Evolutionary conservation across 1,284 basidiomycete genomes (phyloP), one percentile per base, ranked within the genome.

Genomic region (Irpex rosettiformis): DNA sequence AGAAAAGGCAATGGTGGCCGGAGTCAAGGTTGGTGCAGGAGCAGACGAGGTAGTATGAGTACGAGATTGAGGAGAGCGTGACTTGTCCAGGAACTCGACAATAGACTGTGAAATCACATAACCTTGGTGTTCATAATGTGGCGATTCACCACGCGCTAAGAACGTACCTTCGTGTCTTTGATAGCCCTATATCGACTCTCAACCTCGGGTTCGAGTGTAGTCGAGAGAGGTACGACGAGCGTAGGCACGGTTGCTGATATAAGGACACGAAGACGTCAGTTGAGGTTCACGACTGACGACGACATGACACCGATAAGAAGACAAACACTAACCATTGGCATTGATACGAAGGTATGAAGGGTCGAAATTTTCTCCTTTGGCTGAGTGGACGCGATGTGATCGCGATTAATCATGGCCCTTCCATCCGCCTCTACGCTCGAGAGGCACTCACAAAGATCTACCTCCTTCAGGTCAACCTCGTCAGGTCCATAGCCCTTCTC

Each of bases 151-250:
- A 53, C 52, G 45, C 28, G 58, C 48, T 47, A 21, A 22, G 18
- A 27, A 69, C 78, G 55, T 57, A 89, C 91, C 75, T 86, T 88
- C 22, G 85, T 84, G 64, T 93, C 90, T 30, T 85, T 84, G 57
- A 95, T 73, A 4, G 91, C 88, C 65, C 91, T 88, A 76, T 91
- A 96, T 51, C 90, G 82, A 65, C 85, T 90, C 64, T 91, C 90
- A 30, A 87, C 81, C 42, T 89, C 90, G 3, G 83, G 76, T 3
- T 80, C 77, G 6, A 91, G 80, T 13, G 89, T 91, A 66, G 87
- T 87, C 65, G 85, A 76, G 18, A 91, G 75, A 0, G 93, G 93
- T 3, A 94, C 92, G 22, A 94, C 86, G 47, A 96, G 76, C 0
- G 89, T 89, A 4, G 93, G 93, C 0, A 95, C 82, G n/a, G 89